Conservation (phyloP, 2,329 filamentous ascomycete genomes). For the Aspergillus unguis region DNA sequence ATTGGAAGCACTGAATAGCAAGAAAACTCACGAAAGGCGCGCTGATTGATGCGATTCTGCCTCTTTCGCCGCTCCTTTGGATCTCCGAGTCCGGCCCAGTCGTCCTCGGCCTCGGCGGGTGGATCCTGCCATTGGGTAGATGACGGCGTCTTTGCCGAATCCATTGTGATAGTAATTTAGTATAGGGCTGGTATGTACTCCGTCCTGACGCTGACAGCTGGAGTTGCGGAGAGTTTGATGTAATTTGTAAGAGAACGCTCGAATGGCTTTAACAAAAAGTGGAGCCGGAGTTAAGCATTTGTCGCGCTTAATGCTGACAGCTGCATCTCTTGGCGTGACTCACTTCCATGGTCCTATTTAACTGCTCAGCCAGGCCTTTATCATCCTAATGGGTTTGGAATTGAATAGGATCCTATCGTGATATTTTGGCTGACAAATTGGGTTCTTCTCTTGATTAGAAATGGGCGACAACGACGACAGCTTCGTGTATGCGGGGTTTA, state of each 20-base stretch:
- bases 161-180: too few species aligned
- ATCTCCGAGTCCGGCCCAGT: slow-evolving; percentile 28
- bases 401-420: too few species aligned
- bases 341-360: slow-evolving; percentile 5
- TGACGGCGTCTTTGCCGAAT: too few species aligned
- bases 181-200: too few species aligned
- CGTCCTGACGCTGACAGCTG: too few species aligned
- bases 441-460: too few species aligned
- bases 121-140: background rate
- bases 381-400: too few species aligned
- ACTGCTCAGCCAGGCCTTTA: background rate
- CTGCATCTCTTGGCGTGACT: slow-evolving; percentile 3
- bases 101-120: slow-evolving; percentile 12
- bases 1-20: background rate
- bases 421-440: too few species aligned
- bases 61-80: slow-evolving; percentile 26
- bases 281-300: slow-evolving; percentile 3
- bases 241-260: too few species aligned
- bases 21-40: slow-evolving; percentile 26
- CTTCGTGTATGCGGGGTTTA: too few species aligned
- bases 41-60: slow-evolving; percentile 32
- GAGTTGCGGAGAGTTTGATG: too few species aligned
- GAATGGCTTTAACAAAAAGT: background rate
- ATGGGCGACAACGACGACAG: too few species aligned
- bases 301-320: background rate